These are phyloP conservation scores for Calonectria ilicicola DNA, from an alignment of 2,329 filamentous ascomycete species.

Conservation along the genomic window DNA sequence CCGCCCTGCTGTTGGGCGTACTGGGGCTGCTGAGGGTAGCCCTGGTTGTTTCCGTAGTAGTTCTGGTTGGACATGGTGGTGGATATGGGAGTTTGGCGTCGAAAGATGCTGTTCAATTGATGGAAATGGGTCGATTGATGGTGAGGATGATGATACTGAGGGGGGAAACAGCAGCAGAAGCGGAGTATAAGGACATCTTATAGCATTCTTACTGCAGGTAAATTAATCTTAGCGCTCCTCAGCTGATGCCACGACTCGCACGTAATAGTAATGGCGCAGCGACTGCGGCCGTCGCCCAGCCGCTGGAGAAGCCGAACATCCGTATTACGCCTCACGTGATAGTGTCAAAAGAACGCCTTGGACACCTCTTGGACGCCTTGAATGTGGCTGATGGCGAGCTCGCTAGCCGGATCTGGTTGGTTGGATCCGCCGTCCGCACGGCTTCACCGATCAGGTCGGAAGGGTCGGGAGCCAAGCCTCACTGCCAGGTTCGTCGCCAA, in stretches of 20 bases:
- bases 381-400: background rate
- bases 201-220: background rate
- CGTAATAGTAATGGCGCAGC: conserved; percentile 7
- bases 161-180: background rate
- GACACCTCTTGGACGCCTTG: background rate
- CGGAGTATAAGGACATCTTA: background rate
- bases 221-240: background rate
- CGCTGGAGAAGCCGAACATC: background rate
- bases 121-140: background rate
- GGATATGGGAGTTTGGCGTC: background rate
- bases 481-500: background rate
- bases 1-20: conserved; percentile 29
- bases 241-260: background rate
- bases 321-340: background rate
- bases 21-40: conserved; percentile 38
- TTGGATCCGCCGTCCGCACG: background rate
- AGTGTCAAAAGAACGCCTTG: background rate
- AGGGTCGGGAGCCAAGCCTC: background rate
- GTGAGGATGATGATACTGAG: background rate
- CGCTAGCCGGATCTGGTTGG: background rate
- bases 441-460: background rate
- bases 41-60: conserved; percentile 48
- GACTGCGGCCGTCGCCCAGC: background rate
- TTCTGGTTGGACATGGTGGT: conserved; percentile 53
- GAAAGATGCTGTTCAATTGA: background rate